Conservation (phyloP, 2,329 filamentous ascomycete genomes). For the Clarireedia homoeocarpa region DNA sequence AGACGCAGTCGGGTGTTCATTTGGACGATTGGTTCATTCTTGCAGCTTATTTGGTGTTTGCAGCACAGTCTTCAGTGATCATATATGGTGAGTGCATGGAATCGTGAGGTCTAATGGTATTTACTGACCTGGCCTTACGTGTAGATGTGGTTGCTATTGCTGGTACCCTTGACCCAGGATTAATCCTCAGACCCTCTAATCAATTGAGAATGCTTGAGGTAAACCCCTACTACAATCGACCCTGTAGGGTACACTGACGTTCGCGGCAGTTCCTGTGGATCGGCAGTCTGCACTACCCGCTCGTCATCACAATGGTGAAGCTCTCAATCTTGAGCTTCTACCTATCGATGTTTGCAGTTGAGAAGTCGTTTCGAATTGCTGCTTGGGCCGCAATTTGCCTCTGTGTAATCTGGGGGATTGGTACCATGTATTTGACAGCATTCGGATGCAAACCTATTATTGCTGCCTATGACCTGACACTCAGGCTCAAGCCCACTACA, state of each 20-base stretch:
- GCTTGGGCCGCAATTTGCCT: neutral
- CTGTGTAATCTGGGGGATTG: slow-evolving; percentile 1
- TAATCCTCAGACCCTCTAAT: neutral
- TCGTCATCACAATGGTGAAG: slow-evolving; percentile 5
- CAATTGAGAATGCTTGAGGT: slow-evolving; percentile 3
- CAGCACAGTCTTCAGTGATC: neutral
- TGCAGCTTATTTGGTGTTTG: slow-evolving; percentile 1
- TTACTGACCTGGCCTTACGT: neutral
- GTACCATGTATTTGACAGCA: neutral
- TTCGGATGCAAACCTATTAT: slow-evolving; percentile 4
- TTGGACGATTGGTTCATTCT: slow-evolving; percentile 5
- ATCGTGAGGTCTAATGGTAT: neutral
- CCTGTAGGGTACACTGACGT: neutral
- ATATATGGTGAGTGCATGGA: neutral
- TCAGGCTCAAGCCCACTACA: slow-evolving; percentile 1
- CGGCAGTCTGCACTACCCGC: neutral
- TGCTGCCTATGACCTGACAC: slow-evolving; percentile 3
- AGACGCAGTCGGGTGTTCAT: neutral
- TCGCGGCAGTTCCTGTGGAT: neutral
- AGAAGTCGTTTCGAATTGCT: neutral
- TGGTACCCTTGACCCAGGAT: slow-evolving; percentile 1
- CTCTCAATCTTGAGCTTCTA: slow-evolving; percentile 7
- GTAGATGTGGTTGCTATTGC: neutral
- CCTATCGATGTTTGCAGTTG: neutral
- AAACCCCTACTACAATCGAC: neutral